Conservation (phyloP, 1,284 basidiomycete genomes). For the Earliella scabrosa region DNA sequence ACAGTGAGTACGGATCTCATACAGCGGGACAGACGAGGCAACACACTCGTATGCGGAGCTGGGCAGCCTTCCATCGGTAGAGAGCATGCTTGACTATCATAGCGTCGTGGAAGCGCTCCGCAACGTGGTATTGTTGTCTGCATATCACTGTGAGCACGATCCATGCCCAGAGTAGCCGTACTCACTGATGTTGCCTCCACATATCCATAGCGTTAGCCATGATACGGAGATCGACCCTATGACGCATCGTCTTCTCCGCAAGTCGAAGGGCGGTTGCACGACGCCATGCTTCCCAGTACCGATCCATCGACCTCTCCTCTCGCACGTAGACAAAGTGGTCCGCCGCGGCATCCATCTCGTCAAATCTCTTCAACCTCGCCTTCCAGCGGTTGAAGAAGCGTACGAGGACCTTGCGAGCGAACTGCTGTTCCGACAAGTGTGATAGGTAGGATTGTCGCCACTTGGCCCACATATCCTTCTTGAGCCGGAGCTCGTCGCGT, state of each 20-base stretch:
- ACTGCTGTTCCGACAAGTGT: constrained; percentile 52
- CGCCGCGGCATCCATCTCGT: constrained; percentile 50
- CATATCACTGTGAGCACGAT: neutral
- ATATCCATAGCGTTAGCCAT: constrained; percentile 47
- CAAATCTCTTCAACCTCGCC: constrained; percentile 41
- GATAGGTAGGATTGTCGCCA: constrained; percentile 63
- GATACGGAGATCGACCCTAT: constrained; percentile 50
- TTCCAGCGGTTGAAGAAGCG: constrained; percentile 59
- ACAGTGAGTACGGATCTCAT: neutral
- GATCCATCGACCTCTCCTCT: constrained; percentile 41
- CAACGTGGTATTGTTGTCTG: constrained; percentile 49
- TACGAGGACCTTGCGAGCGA: constrained; percentile 44
- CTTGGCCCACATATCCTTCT: constrained; percentile 58
- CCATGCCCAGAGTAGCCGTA: constrained; percentile 7
- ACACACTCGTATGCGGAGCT: constrained; percentile 55
- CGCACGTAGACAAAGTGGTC: constrained; percentile 46
- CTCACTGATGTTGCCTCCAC: constrained; percentile 66
- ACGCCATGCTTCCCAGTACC: constrained; percentile 61
- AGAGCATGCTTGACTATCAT: constrained; percentile 50
- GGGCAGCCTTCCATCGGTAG: constrained; percentile 58
- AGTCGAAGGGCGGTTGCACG: constrained; percentile 45
- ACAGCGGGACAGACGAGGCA: neutral
- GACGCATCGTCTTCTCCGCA: constrained; percentile 47
- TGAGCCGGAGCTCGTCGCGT: constrained; percentile 51
- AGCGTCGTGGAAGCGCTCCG: constrained; percentile 48